These are phyloP conservation scores for Panaeolus papilionaceus DNA, from an alignment of 768 basidiomycete genomes.

Conservation along the genomic window DNA sequence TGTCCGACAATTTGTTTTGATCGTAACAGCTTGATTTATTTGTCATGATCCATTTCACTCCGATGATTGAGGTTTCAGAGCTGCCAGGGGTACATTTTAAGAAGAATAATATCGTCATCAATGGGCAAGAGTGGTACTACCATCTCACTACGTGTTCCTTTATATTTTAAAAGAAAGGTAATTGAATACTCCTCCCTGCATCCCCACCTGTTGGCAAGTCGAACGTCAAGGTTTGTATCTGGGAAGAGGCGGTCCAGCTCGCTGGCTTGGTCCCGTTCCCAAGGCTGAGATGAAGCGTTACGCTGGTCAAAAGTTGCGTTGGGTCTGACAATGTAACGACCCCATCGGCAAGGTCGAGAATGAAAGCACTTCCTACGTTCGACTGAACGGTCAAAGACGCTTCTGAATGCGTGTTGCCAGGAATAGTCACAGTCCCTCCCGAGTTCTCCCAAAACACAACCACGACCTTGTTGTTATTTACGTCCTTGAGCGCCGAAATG, in stretches of 20 bases:
- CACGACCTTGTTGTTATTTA: conserved; percentile 43
- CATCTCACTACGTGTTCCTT: neutral
- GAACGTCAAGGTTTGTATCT: conserved; percentile 37
- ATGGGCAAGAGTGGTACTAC: neutral
- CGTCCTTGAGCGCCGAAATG: conserved; percentile 57
- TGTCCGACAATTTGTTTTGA: neutral
- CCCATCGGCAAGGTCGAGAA: conserved; percentile 47
- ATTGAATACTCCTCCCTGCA: conserved; percentile 54
- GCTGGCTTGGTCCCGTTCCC: conserved; percentile 29
- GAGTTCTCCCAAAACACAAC: conserved; percentile 57
- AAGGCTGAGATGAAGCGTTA: conserved; percentile 44
- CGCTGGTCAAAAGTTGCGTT: conserved; percentile 51
- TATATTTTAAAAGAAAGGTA: conserved; percentile 20
- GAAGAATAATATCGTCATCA: neutral
- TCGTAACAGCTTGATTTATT: neutral
- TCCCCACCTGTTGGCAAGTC: conserved; percentile 48
- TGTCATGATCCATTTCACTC: neutral
- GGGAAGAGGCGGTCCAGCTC: conserved; percentile 28
- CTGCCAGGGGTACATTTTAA: neutral
- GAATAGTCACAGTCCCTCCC: conserved; percentile 47
- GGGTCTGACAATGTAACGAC: conserved; percentile 66
- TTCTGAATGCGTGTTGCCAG: conserved; percentile 31
- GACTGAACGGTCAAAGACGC: conserved; percentile 39
- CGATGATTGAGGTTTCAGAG: neutral
- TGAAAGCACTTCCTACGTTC: conserved; percentile 48